Conservation (phyloP, 2,329 filamentous ascomycete genomes). For the Fusarium graminum region DNA sequence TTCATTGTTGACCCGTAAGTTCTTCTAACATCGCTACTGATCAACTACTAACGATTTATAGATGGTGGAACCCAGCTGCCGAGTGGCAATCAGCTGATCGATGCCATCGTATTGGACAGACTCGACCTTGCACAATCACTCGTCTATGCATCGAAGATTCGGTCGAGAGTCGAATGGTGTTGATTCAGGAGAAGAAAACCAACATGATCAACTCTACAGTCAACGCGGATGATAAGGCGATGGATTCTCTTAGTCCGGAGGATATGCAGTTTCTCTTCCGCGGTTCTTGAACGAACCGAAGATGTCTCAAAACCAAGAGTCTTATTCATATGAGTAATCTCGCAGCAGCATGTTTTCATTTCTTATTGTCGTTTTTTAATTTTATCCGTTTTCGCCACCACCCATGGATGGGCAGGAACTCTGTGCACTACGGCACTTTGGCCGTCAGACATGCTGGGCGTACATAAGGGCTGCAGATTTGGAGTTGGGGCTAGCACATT, state of each 20-base stretch:
- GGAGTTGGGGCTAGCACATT: conserved; percentile 17
- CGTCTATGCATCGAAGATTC: conserved; percentile 96
- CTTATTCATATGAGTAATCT: too few species aligned
- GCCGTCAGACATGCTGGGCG: neutral
- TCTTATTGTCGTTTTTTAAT: neutral
- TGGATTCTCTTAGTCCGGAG: conserved; percentile 90
- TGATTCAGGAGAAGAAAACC: conserved; percentile 98
- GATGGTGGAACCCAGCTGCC: conserved; percentile 99
- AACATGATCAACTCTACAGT: conserved; percentile 98
- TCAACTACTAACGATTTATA: conserved; percentile 55
- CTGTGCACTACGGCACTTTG: conserved; percentile 20
- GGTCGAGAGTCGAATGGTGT: conserved; percentile 94
- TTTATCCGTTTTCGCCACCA: neutral
- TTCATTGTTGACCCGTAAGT: conserved; percentile 96
- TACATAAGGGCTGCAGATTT: conserved; percentile 16
- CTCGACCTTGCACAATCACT: conserved; percentile 92
- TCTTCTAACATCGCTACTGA: neutral
- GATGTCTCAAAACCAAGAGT: neutral
- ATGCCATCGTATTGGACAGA: conserved; percentile 95
- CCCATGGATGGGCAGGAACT: neutral
- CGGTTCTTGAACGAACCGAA: conserved; percentile 61
- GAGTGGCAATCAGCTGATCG: conserved; percentile 98
- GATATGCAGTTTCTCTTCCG: conserved; percentile 98
- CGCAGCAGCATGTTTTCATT: neutral
- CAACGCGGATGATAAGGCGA: conserved; percentile 89